Percentiles rank a stretch among this genome's conserved stretches.
These are phyloP conservation scores for Trichoderma citrinoviride DNA, from an alignment of 2,329 filamentous ascomycete species.

Conservation along the genomic window DNA sequence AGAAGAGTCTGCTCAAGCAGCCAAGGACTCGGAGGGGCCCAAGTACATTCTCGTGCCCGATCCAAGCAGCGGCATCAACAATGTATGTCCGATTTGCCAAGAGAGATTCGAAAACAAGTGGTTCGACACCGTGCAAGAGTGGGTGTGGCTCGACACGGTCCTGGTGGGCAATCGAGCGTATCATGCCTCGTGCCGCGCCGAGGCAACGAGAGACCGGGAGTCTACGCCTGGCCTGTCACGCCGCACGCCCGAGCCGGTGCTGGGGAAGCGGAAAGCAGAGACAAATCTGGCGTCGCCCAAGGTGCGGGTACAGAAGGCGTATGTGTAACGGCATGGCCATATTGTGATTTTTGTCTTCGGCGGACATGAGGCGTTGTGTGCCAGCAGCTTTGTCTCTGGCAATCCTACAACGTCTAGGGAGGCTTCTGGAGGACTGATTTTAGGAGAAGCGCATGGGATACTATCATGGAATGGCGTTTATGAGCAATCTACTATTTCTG, in stretches of 20 bases:
- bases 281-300: conserved; percentile 45
- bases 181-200: conserved; percentile 84
- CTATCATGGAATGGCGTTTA: conserved; percentile 18
- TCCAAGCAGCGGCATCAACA: conserved; percentile 69
- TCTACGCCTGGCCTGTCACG: conserved; percentile 42
- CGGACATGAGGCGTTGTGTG: neutral
- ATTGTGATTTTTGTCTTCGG: neutral
- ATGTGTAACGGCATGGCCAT: conserved; percentile 27
- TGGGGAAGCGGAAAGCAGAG: conserved; percentile 76
- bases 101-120: conserved; percentile 91
- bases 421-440: neutral
- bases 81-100: conserved; percentile 88
- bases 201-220: conserved; percentile 67
- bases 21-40: conserved; percentile 44
- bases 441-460: neutral
- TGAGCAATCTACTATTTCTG: neutral
- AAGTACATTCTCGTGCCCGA: conserved; percentile 83
- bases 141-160: conserved; percentile 91
- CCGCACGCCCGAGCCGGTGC: conserved; percentile 61
- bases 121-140: conserved; percentile 91
- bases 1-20: conserved; percentile 33
- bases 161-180: conserved; percentile 77
- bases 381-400: neutral
- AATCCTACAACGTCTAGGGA: neutral
- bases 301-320: conserved; percentile 38